A percentile compares a stretch with the other conserved stretches of the same genome.
Conservation (phyloP, 306 rosid species). For the Calophaca sinica region DNA sequence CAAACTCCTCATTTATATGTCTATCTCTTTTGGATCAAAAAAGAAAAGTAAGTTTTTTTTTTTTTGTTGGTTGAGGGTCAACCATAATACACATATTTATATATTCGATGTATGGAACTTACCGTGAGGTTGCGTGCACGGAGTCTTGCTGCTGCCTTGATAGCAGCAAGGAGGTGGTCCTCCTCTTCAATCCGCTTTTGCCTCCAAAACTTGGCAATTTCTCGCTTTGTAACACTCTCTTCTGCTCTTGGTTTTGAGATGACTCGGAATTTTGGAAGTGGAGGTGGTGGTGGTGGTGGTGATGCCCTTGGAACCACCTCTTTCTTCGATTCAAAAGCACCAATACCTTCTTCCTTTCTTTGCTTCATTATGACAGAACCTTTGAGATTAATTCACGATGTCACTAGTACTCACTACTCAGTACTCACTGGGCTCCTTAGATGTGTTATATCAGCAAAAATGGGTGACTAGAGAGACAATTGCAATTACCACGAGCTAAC, state of each 20-base stretch:
- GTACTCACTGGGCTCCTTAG: neutral
- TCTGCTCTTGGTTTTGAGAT: constrained; percentile 35
- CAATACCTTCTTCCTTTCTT: constrained; percentile 41
- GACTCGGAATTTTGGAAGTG: constrained; percentile 55
- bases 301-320: constrained; percentile 41
- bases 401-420: constrained; percentile 21
- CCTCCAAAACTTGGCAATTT: constrained; percentile 82
- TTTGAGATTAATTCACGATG: neutral
- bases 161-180: constrained; percentile 86
- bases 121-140: constrained; percentile 78
- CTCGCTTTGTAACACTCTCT: constrained; percentile 74
- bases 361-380: constrained; percentile 42
- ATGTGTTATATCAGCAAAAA: neutral
- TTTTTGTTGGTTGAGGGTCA: neutral
- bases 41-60: neutral
- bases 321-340: constrained; percentile 42
- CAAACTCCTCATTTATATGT: neutral
- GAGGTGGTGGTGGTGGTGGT: constrained; percentile 61
- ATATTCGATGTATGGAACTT: constrained; percentile 16
- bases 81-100: neutral
- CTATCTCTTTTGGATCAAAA: no score
- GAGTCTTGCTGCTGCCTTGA: constrained; percentile 75
- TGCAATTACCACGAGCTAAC: constrained; percentile 47
- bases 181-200: constrained; percentile 70
- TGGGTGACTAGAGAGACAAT: constrained; percentile 24